Percentiles rank a stretch among this genome's conserved stretches.
These are phyloP conservation scores for Rehmannia glutinosa DNA, from an alignment of 257 asterid genomes.

Conservation along the genomic window DNA sequence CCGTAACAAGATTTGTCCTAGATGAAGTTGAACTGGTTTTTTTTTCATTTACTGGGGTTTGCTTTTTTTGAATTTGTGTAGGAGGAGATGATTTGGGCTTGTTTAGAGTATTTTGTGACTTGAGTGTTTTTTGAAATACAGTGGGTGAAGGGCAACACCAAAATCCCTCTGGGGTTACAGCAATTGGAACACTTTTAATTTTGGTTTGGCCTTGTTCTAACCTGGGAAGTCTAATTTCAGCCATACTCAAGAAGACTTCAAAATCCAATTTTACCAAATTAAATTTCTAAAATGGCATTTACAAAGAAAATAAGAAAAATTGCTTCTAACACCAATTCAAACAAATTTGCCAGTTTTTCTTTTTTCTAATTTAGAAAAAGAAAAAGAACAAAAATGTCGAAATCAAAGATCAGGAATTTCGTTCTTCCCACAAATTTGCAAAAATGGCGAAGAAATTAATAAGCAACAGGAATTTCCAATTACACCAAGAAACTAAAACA, in stretches of 20 bases:
- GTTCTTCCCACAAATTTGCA: background rate
- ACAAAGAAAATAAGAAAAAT: no score
- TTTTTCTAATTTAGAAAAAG: slow-evolving; percentile 7
- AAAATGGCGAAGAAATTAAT: no score
- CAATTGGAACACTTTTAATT: slow-evolving; percentile 80
- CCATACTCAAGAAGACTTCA: slow-evolving; percentile 40
- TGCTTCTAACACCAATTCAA: no score
- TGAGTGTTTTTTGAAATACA: slow-evolving; percentile 68
- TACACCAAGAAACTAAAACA: background rate
- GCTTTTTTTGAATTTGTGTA: slow-evolving; percentile 41
- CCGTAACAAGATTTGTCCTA: slow-evolving; percentile 24
- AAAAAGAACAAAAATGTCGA: slow-evolving; percentile 1
- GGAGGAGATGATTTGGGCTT: slow-evolving; percentile 49
- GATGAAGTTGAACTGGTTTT: slow-evolving; percentile 30
- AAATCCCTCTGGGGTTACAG: slow-evolving; percentile 95
- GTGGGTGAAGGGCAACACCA: slow-evolving; percentile 98
- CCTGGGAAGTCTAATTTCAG: slow-evolving; percentile 59
- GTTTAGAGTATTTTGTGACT: slow-evolving; percentile 50
- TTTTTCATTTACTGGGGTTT: slow-evolving; percentile 39
- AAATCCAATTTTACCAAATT: no score
- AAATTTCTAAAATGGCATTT: no score
- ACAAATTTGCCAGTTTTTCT: no score
- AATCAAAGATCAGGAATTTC: background rate
- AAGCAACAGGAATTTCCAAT: slow-evolving; percentile 1
- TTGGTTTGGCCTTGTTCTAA: slow-evolving; percentile 75